Conservation (phyloP, 805 yeast species). For the Schizosaccharomyces octosporus region DNA sequence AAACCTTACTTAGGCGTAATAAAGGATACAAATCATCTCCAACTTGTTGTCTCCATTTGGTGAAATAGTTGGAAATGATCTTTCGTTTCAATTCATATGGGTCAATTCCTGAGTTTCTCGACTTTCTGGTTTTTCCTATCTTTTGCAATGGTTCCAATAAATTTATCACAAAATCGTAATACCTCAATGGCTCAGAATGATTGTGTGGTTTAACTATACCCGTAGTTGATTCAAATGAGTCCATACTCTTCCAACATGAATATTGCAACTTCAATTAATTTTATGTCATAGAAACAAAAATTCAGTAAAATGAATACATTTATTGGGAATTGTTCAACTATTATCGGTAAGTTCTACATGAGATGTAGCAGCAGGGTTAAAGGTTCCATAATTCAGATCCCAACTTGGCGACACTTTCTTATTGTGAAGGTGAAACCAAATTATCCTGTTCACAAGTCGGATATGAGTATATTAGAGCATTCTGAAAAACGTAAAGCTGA, state of each 20-base stretch:
- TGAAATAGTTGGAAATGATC: slow-evolving; percentile 19
- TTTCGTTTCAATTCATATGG: background rate
- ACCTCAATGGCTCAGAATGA: background rate
- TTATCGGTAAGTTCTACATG: no score
- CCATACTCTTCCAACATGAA: background rate
- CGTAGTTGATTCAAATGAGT: background rate
- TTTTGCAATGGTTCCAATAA: background rate
- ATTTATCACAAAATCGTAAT: background rate
- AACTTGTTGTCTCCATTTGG: slow-evolving; percentile 27
- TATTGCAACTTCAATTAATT: no score
- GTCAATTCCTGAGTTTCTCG: background rate
- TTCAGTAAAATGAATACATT: no score
- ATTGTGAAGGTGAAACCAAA: no score
- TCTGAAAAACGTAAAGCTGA: background rate
- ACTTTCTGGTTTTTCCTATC: background rate
- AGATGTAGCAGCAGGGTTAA: no score
- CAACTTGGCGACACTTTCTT: no score
- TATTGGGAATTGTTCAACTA: no score
- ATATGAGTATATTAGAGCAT: background rate
- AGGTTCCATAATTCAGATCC: no score
- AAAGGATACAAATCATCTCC: slow-evolving; percentile 48
- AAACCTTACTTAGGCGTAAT: slow-evolving; percentile 22
- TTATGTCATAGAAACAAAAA: no score
- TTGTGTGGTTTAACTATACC: background rate
- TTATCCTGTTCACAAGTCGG: background rate